Evolutionary conservation across 192 early-diverging fungal genomes (phyloP).

Genomic region (Coemansia sp.): DNA sequence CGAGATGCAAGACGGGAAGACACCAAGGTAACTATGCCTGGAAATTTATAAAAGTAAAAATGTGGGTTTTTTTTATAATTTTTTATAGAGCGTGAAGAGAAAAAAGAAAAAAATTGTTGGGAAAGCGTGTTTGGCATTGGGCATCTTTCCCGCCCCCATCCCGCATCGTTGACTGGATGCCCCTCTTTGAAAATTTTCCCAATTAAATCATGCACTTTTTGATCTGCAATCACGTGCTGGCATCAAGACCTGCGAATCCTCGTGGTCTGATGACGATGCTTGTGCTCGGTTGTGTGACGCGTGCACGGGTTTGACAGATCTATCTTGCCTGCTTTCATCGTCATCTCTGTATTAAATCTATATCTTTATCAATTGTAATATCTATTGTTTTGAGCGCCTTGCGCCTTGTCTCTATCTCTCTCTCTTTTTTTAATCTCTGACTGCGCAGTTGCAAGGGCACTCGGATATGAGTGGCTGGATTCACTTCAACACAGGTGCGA

Average conservation of each 20-base stretch:
- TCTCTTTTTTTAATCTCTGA: not conserved
- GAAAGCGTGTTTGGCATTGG: not conserved
- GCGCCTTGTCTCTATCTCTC: not conserved
- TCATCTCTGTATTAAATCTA: not conserved
- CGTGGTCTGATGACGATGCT: not conserved
- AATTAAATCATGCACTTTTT: not conserved
- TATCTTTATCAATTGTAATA: not conserved
- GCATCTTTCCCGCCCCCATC: not conserved
- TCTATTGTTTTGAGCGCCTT: not conserved
- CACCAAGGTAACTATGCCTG: slow-evolving; percentile 52
- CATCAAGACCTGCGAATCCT: not conserved
- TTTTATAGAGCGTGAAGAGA: slow-evolving; percentile 26
- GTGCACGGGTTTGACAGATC: not conserved
- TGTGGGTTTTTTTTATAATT: slow-evolving; percentile 32
- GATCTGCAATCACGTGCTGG: slow-evolving; percentile 12
- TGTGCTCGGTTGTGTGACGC: not conserved
- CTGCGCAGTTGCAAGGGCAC: not conserved
- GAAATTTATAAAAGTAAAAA: slow-evolving; percentile 27
- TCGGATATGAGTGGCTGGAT: slow-evolving; percentile 15
- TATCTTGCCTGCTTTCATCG: not conserved
- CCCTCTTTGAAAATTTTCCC: not conserved
- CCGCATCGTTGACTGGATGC: not conserved
- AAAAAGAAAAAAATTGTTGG: slow-evolving; percentile 9
- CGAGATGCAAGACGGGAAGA: slow-evolving; percentile 12
- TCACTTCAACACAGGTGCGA: slow-evolving; percentile 16